phyloP scores from a whole-genome alignment of 2,329 filamentous ascomycete species.

The Colletotrichum lini region DNA sequence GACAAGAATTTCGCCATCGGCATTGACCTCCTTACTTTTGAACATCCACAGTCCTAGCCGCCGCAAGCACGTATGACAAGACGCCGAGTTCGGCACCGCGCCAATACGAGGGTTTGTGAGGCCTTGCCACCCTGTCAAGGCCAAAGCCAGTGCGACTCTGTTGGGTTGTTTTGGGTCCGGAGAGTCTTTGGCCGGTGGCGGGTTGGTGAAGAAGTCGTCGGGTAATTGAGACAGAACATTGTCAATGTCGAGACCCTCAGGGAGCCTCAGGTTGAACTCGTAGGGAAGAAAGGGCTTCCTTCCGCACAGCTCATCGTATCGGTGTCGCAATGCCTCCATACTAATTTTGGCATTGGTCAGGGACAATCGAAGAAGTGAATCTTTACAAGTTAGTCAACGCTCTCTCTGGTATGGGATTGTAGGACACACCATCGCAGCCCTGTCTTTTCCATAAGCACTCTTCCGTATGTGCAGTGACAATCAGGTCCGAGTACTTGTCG shows the following conservation, averaged over 20 bases:
- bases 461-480: slow-evolving; percentile 82
- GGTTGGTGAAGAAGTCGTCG: slow-evolving; percentile 66
- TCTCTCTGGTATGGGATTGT: background rate
- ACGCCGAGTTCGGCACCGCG: slow-evolving; percentile 79
- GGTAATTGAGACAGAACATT: slow-evolving; percentile 65
- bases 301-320: slow-evolving; percentile 75
- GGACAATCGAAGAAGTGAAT: slow-evolving; percentile 72
- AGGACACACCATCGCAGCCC: slow-evolving; percentile 82
- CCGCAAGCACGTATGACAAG: slow-evolving; percentile 89
- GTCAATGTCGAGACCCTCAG: slow-evolving; percentile 67
- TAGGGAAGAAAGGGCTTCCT: slow-evolving; percentile 72
- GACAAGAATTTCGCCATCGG: slow-evolving; percentile 66
- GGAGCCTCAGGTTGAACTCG: slow-evolving; percentile 72
- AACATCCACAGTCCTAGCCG: slow-evolving; percentile 96
- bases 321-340: slow-evolving; percentile 69
- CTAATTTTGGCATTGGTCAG: slow-evolving; percentile 74
- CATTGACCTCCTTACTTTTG: slow-evolving; percentile 78
- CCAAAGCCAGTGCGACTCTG: slow-evolving; percentile 75
- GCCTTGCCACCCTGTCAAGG: slow-evolving; percentile 84
- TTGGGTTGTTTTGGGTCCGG: slow-evolving; percentile 58
- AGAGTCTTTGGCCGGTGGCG: slow-evolving; percentile 49
- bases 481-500: slow-evolving; percentile 80
- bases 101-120: slow-evolving; percentile 68
- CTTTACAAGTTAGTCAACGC: slow-evolving; percentile 53
- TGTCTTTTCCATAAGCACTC: slow-evolving; percentile 88